phyloP scores from a whole-genome alignment of 1,284 basidiomycete species.

The Apiotrichum porosum region DNA sequence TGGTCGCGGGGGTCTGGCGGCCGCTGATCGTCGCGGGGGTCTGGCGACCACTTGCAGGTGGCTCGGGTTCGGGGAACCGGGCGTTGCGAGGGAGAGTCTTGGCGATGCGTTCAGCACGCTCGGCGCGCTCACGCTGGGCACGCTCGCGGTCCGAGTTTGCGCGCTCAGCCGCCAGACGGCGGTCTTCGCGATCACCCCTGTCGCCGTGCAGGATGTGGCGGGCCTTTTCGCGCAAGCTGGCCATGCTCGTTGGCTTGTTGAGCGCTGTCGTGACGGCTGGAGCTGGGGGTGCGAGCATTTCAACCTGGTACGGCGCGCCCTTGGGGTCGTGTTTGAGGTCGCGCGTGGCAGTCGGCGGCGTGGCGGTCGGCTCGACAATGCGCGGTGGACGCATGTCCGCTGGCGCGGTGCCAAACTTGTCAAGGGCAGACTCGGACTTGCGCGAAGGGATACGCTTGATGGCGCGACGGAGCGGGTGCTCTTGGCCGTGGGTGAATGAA shows the following conservation, averaged over 20 bases:
- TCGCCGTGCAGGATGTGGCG: conserved; percentile 19
- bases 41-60: no score
- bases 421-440: neutral
- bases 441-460: neutral
- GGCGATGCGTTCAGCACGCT: neutral
- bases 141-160: no score
- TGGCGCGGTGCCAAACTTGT: neutral
- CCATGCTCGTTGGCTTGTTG: conserved; percentile 36
- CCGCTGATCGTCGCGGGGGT: neutral
- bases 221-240: conserved; percentile 35
- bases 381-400: neutral
- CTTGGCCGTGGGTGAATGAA: neutral
- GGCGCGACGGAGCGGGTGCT: neutral
- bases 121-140: neutral
- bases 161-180: no score
- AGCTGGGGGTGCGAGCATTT: neutral
- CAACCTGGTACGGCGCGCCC: no score
- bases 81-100: neutral
- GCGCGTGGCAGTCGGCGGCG: neutral
- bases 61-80: neutral
- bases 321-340: neutral
- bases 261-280: neutral
- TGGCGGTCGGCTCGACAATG: neutral
- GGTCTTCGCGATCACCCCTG: neutral
- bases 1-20: conserved; percentile 9